Conservation (phyloP, 768 basidiomycete species). For the Astraeus odoratus region DNA sequence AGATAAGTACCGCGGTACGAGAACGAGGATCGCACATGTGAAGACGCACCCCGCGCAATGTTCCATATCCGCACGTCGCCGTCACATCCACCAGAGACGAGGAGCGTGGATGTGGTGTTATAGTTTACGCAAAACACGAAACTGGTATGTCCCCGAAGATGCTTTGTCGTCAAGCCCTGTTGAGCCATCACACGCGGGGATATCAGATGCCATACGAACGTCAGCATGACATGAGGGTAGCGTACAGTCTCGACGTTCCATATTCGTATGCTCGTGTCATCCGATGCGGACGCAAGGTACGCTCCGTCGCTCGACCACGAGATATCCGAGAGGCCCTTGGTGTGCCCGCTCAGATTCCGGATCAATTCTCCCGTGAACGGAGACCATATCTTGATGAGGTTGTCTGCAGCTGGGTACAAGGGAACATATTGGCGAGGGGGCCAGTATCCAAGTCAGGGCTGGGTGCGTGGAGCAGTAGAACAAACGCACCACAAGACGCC, state of each 20-base stretch:
- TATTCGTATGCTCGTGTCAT: slow-evolving; percentile 84
- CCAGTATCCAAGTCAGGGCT: background rate
- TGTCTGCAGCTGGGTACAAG: slow-evolving; percentile 62
- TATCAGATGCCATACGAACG: background rate
- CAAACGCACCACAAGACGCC: slow-evolving; percentile 75
- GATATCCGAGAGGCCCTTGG: slow-evolving; percentile 81
- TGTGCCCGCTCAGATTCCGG: slow-evolving; percentile 68
- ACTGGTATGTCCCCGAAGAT: slow-evolving; percentile 75
- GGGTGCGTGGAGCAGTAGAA: background rate
- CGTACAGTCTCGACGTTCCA: slow-evolving; percentile 81
- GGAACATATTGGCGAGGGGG: background rate
- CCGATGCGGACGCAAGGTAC: slow-evolving; percentile 85
- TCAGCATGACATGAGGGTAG: slow-evolving; percentile 15
- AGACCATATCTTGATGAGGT: slow-evolving; percentile 75
- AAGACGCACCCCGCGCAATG: slow-evolving; percentile 55
- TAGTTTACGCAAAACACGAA: slow-evolving; percentile 92
- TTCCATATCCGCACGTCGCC: slow-evolving; percentile 95
- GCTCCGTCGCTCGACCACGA: slow-evolving; percentile 82
- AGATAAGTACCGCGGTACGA: background rate
- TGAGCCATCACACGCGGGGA: background rate
- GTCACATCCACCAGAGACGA: slow-evolving; percentile 91
- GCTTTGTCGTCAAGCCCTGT: slow-evolving; percentile 65
- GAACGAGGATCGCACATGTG: slow-evolving; percentile 5
- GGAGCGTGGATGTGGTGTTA: slow-evolving; percentile 77
- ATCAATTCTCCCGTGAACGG: slow-evolving; percentile 73